phyloP scores from a whole-genome alignment of 2,329 filamentous ascomycete genomes.

The Colletotrichum aenigma region DNA sequence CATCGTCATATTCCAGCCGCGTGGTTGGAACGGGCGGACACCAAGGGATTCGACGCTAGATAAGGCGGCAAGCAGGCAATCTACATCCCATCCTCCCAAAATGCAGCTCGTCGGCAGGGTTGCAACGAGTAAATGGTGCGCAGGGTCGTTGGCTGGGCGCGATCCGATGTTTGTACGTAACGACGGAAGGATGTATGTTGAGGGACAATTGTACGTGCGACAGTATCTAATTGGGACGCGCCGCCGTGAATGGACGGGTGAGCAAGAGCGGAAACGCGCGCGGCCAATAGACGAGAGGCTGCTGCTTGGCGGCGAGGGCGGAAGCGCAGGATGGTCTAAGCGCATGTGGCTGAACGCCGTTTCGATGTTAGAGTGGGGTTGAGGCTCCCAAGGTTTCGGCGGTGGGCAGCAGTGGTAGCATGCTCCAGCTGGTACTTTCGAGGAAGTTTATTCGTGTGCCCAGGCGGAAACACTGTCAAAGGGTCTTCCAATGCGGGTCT shows the following conservation, averaged over 20 bases:
- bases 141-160: not conserved
- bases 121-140: not conserved
- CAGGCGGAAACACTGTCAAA: not conserved
- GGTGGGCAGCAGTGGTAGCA: not conserved
- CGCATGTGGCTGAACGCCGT: not conserved
- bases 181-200: not conserved
- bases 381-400: conserved; percentile 1
- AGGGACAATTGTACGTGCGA: not conserved
- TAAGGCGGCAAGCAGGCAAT: not conserved
- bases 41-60: not conserved
- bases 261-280: not conserved
- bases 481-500: not conserved
- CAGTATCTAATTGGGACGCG: not conserved
- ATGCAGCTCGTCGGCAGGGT: not conserved
- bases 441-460: not conserved
- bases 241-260: not conserved
- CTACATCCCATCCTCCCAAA: not conserved
- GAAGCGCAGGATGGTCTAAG: not conserved
- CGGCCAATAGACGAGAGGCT: not conserved
- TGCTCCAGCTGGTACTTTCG: not conserved
- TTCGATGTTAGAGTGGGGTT: not conserved
- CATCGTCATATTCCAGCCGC: not conserved
- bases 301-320: not conserved
- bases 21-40: not conserved
- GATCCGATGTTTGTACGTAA: not conserved